Base-by-base conservation (phyloP, 495 filamentous ascomycete genomes). In the Penicillium taxi region DNA sequence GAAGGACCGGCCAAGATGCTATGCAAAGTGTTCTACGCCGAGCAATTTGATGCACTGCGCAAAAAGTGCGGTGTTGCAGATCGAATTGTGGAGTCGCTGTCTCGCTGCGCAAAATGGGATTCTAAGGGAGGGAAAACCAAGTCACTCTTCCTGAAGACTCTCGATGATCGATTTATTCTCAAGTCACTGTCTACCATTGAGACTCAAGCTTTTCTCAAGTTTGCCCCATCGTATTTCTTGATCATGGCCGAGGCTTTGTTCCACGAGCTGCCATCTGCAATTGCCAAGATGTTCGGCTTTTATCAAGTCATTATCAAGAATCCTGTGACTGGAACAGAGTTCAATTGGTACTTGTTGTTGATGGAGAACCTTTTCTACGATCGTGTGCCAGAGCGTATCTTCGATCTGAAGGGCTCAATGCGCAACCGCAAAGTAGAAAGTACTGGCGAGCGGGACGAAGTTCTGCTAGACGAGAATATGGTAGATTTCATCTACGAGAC, bases 311-410 rank as follows among this genome's bases (percentile, higher is more conserved):
- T 83, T 46, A 96, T 99, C 64, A 94, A 91, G 61, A 96, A 96
- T 50, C 84, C 90, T 0, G 72, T 77, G 4, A 96, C 90, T 1
- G 87, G 87, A 40, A 81, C 81, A 1, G 91, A 99, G 55, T 91
- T 96, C 62, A 93, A 94, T 53, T 91, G 87, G 64, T 93, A 86
- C 53, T 72, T 99, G 17, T 66, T 96, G 24, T 73, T 96, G 17
- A 99, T 96, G 89, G 91, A 99, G 66, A 99, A 99, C 60, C 66
- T 99, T 30, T 99, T 99, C 56, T 99, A 99, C 45, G 90, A 96
- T 50, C 86, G 91, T 9, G 78, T 79, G 9, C 87, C 88, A 0
- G 89, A 79, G 8, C 76, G 86, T n/a, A 89, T 94, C 32, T 99
- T 96, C 59, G 91, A 99, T 55, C 76, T 99, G 42, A 99, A 99